Conservation (phyloP, 257 asterid genomes). For the Gynochthodes officinalis region DNA sequence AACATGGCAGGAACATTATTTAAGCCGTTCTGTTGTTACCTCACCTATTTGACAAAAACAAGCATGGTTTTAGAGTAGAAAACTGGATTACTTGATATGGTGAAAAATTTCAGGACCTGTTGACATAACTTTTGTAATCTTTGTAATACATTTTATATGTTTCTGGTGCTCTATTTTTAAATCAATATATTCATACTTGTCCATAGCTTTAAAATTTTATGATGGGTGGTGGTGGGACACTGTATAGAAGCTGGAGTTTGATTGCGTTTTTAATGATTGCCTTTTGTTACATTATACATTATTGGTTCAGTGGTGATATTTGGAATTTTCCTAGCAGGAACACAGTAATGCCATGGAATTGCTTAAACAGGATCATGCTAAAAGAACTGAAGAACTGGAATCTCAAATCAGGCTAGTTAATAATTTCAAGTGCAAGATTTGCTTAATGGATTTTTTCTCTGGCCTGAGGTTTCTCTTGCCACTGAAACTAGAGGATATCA, state of each 20-base stretch:
- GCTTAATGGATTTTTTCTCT: not conserved
- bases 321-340: constrained; percentile 22
- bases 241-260: not conserved
- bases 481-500: constrained; percentile 22
- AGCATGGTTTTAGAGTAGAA: not conserved
- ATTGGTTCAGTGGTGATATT: not conserved
- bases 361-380: constrained; percentile 27
- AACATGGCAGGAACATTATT: not conserved
- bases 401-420: constrained; percentile 28
- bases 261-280: not conserved
- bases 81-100: not conserved
- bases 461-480: constrained; percentile 8
- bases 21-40: not conserved
- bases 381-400: constrained; percentile 29
- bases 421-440: not conserved
- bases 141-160: not conserved
- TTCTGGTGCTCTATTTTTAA: not conserved
- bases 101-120: not conserved
- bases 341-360: constrained; percentile 21
- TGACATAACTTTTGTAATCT: not conserved
- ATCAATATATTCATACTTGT: too few species aligned
- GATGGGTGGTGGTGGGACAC: not conserved
- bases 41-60: not conserved
- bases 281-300: not conserved
- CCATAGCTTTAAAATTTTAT: not conserved